These are phyloP conservation scores for Mycocentrospora acerina DNA, from an alignment of 2,329 filamentous ascomycete species.

Conservation along the genomic window DNA sequence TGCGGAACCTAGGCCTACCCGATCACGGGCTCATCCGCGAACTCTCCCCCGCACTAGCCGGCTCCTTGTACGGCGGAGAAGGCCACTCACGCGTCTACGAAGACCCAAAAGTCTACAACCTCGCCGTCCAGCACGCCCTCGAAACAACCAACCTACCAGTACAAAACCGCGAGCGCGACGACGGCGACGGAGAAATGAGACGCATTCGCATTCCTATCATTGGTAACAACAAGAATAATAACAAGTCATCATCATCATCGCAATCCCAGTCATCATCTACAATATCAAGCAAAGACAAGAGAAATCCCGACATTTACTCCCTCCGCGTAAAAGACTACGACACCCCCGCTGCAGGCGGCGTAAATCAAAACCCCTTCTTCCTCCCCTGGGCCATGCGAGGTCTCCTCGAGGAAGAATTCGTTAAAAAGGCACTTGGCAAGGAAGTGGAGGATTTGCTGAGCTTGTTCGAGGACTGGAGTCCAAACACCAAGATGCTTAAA, in stretches of 20 bases:
- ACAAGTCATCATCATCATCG: too few relatives aligned
- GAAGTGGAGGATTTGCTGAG: slow-evolving; percentile 79
- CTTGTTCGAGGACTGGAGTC: slow-evolving; percentile 94
- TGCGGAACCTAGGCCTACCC: slow-evolving; percentile 88
- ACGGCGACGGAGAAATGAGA: too few relatives aligned
- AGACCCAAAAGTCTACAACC: slow-evolving; percentile 79
- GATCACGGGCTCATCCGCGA: slow-evolving; percentile 94
- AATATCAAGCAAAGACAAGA: background rate
- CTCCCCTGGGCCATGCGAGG: slow-evolving; percentile 96
- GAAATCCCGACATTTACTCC: slow-evolving; percentile 28
- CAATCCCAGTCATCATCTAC: too few relatives aligned
- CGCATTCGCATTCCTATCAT: slow-evolving; percentile 36
- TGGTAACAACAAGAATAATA: too few relatives aligned
- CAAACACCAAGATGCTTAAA: slow-evolving; percentile 83
- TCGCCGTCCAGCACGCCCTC: slow-evolving; percentile 50
- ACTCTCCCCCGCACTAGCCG: slow-evolving; percentile 82
- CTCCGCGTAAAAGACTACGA: slow-evolving; percentile 39
- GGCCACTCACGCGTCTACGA: slow-evolving; percentile 94
- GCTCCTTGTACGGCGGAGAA: slow-evolving; percentile 86
- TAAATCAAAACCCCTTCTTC: slow-evolving; percentile 76
- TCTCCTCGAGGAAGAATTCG: slow-evolving; percentile 85
- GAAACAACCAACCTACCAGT: slow-evolving; percentile 47
- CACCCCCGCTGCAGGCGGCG: slow-evolving; percentile 18
- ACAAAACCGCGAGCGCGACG: background rate
- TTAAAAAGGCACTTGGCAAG: slow-evolving; percentile 73